Evolutionary conservation across 108 stramenopile genomes (phyloP), one percentile per base, ranked within the genome.

Genomic region (Seminavis robusta): DNA sequence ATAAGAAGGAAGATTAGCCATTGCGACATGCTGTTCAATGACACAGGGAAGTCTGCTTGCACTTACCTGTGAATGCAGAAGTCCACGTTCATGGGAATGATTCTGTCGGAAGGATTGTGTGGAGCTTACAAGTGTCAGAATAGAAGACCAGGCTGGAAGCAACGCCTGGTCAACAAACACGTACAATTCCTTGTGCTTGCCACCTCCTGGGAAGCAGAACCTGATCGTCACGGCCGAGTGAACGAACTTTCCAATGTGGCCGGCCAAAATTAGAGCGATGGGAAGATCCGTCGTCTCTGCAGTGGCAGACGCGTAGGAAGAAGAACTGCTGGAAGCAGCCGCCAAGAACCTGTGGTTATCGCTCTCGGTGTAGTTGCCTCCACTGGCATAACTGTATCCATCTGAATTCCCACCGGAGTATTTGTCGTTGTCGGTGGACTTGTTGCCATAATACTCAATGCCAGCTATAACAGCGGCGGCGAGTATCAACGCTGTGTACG

Each of bases 41-140:
- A n/a, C n/a, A n/a, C n/a, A n/a, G n/a, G n/a, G n/a, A n/a, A n/a
- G 46, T 75, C 80, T 74, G 82, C 52, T 88, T 83, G 10, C 88
- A n/a, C 88, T 26, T 77, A 77, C 2, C 88, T 65, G 63, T 89
- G 88, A 33, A 81, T 83, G 41, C 32, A 38, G 58, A 75, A 85
- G 17, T 77, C 68, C 31, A 82, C 59, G 45, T 87, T 80, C 59
- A 82, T 67, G 9, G 83, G 83, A 3, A 85, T n/a, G n/a, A n/a
- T n/a, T n/a, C n/a, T n/a, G n/a, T n/a, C n/a, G n/a, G n/a, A n/a
- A n/a, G n/a, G n/a, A n/a, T n/a, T n/a, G n/a, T n/a, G n/a, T n/a
- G n/a, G n/a, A n/a, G n/a, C n/a, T n/a, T n/a, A n/a, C n/a, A n/a
- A n/a, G n/a, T n/a, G n/a, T n/a, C n/a, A n/a, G n/a, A n/a, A n/a